Conservation (phyloP, 2,329 filamentous ascomycete species). For the Xylaria sp. region DNA sequence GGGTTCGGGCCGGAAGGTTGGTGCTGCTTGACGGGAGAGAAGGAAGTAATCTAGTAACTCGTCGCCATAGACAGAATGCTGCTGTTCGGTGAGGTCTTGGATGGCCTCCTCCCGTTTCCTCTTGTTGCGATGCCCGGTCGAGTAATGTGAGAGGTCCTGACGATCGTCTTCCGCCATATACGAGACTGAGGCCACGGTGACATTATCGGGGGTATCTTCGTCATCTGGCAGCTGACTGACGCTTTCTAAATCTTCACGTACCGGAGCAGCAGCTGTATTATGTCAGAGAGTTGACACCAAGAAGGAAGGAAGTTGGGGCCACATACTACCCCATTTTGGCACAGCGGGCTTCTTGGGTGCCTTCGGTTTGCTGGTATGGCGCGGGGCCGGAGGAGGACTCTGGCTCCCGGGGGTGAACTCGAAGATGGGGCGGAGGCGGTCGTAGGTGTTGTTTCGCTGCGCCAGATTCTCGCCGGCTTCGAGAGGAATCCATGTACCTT, state of each 20-base stretch:
- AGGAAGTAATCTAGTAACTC: constrained; percentile 96
- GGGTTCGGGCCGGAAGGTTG: constrained; percentile 73
- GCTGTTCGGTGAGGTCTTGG: constrained; percentile 72
- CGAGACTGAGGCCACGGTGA: constrained; percentile 80
- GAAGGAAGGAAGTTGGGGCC: constrained; percentile 10
- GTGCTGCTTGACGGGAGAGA: constrained; percentile 77
- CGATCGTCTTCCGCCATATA: constrained; percentile 84
- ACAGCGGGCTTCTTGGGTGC: constrained; percentile 68
- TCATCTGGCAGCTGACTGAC: constrained; percentile 66
- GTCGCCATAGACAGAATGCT: constrained; percentile 89
- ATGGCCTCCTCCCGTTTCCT: constrained; percentile 71
- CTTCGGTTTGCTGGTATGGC: constrained; percentile 87
- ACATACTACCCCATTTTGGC: constrained; percentile 60
- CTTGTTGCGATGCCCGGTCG: constrained; percentile 68
- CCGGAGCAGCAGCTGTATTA: constrained; percentile 35
- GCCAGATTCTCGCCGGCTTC: constrained; percentile 79
- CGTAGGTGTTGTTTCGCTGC: constrained; percentile 81
- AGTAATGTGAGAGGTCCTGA: constrained; percentile 68
- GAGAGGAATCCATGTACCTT: constrained; percentile 97
- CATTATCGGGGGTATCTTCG: constrained; percentile 81
- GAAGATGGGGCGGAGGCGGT: constrained; percentile 84
- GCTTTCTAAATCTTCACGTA: constrained; percentile 66
- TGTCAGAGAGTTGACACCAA: constrained; percentile 5
- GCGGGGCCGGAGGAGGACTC: constrained; percentile 90
- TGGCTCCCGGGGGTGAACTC: constrained; percentile 83